Evolutionary conservation across 2,329 filamentous ascomycete species (phyloP).

Genomic region (Alternaria sp.): DNA sequence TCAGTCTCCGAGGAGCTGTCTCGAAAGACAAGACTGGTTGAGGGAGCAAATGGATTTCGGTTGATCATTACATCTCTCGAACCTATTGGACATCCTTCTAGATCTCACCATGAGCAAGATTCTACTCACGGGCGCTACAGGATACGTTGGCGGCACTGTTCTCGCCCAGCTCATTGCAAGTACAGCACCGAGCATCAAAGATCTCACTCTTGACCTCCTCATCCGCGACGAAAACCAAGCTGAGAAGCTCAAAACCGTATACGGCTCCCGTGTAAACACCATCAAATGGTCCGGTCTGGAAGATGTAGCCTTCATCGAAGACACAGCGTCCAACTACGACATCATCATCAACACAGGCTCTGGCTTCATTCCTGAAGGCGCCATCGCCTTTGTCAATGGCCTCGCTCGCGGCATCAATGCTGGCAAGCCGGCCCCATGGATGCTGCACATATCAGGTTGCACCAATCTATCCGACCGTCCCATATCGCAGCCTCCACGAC

Average conservation of each 20-base stretch:
- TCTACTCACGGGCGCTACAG: constrained; percentile 20
- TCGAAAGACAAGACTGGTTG: neutral
- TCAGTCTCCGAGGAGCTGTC: neutral
- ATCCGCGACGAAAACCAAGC: constrained; percentile 15
- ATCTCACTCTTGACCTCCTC: constrained; percentile 17
- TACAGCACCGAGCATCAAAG: constrained; percentile 7
- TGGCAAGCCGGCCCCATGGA: constrained; percentile 13
- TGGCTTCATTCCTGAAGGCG: constrained; percentile 18
- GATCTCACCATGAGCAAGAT: constrained; percentile 17
- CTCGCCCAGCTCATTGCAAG: constrained; percentile 15
- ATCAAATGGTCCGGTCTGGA: constrained; percentile 18
- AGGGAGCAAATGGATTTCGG: neutral
- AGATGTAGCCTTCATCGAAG: constrained; percentile 12
- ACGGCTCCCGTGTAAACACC: constrained; percentile 14
- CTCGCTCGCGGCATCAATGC: constrained; percentile 16
- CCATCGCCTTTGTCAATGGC: constrained; percentile 22
- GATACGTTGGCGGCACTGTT: constrained; percentile 24
- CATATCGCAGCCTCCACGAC: constrained; percentile 3
- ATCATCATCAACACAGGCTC: constrained; percentile 23
- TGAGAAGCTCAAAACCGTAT: constrained; percentile 6
- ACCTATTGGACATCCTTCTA: neutral
- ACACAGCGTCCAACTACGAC: constrained; percentile 21
- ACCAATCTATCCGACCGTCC: constrained; percentile 19
- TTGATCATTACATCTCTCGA: neutral
- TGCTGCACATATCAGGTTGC: constrained; percentile 22